Base-by-base conservation (phyloP, 2,329 filamentous ascomycete genomes). In the Ambrosiella cleistominuta region DNA sequence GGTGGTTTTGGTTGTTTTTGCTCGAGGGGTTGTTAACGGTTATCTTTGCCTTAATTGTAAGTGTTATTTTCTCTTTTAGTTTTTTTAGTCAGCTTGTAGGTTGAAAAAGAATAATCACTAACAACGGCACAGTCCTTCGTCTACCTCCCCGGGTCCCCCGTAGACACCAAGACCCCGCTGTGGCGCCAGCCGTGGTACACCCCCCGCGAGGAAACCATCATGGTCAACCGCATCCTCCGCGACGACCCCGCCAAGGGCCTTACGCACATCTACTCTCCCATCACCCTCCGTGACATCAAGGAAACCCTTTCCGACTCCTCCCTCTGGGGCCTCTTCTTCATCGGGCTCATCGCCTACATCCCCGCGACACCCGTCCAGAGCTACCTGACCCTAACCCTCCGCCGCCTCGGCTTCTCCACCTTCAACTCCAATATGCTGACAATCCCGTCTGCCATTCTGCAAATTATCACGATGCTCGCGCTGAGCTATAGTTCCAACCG, bases 1-100 rank as follows among this genome's bases (percentile, higher is more conserved):
- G 78, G 7, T 82, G 78, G 77, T 74, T 74, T 1, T 83, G 75
- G 80, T 80, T 81, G 58, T 81, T 81, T 59, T 79, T 85, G 60
- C 71, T 85, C 17, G 81, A 85, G 69, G 86, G 86, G 3, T 69
- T 88, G 0, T 73, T 78, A 0, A 88, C 85, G 0, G 73, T 87
- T 1, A 1, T 86, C 1, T 74, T 86, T 5, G 86, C 83, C 1
- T 60, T 82, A 3, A 44, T 60, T 37, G 57, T 59, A 38, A 59
- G 57, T 56, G 12, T 36, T 15, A 17, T 19, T 38, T 13, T 56
- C 12, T 4, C n/a, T 13, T 55, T 19, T 17, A 47, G 13, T 12
- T 17, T 17, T n/a, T 8, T 42, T 42, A n/a, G 40, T 57, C 7
- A 37, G 17, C 17, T 11, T 17, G 2, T 13, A 38, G n/a, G 37